A percentile compares a stretch with the other conserved stretches of the same genome.
These are phyloP conservation scores for Trypanosoma theileri DNA, from an alignment of 208 protist genomes.

Conservation along the genomic window DNA sequence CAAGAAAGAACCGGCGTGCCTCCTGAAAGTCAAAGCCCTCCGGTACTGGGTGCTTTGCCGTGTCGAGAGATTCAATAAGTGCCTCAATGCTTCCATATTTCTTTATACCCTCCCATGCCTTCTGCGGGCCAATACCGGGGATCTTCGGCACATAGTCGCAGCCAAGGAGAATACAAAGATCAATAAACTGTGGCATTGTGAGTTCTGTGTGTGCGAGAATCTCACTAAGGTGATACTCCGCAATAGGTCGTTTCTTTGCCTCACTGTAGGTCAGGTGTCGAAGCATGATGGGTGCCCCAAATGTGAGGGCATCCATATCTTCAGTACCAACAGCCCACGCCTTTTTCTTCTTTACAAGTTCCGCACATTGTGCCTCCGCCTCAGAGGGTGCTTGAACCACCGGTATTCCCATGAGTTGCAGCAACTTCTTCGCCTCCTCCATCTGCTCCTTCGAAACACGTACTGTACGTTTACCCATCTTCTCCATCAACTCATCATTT, in stretches of 20 bases:
- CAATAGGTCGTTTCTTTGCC: slow-evolving; percentile 95
- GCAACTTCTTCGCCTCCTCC: slow-evolving; percentile 98
- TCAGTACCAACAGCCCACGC: slow-evolving; percentile 98
- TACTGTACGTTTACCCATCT: slow-evolving; percentile 94
- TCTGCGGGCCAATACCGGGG: slow-evolving; percentile 96
- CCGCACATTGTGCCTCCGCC: slow-evolving; percentile 99
- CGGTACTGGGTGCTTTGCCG: slow-evolving; percentile 76
- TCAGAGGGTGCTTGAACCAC: slow-evolving; percentile 96
- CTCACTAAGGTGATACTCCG: slow-evolving; percentile 92
- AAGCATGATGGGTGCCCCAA: slow-evolving; percentile 95
- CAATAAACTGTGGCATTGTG: slow-evolving; percentile 97
- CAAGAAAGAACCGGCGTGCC: slow-evolving; percentile 91
- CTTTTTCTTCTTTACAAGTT: slow-evolving; percentile 92
- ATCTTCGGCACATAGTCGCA: slow-evolving; percentile 99
- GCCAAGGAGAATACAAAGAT: slow-evolving; percentile 99
- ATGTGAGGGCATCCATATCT: slow-evolving; percentile 99
- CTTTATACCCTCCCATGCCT: slow-evolving; percentile 94
- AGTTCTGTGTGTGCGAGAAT: slow-evolving; percentile 81
- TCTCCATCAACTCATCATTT: slow-evolving; percentile 91
- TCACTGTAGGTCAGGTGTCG: slow-evolving; percentile 96
- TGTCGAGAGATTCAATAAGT: slow-evolving; percentile 93
- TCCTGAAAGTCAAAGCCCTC: slow-evolving; percentile 89
- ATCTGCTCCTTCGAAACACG: slow-evolving; percentile 95
- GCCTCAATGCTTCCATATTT: slow-evolving; percentile 95
- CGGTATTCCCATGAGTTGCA: slow-evolving; percentile 99